Conservation (phyloP, 2,329 filamentous ascomycete species). For the Exophiala mesophila region DNA sequence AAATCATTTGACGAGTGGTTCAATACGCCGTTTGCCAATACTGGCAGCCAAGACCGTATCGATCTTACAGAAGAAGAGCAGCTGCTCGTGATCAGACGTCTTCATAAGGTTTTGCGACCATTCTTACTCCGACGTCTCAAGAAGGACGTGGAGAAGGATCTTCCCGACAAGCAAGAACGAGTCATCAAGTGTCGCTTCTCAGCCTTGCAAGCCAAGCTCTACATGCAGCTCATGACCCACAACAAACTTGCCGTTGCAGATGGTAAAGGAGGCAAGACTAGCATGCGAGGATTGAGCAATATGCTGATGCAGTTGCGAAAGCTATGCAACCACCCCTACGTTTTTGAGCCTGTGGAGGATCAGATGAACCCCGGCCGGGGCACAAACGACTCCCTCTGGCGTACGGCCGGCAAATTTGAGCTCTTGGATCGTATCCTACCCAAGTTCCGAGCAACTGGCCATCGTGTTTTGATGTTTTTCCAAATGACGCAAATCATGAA, state of each 20-base stretch:
- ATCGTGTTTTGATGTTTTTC: slow-evolving; percentile 99
- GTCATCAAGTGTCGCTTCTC: slow-evolving; percentile 99
- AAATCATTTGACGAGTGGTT: slow-evolving; percentile 99
- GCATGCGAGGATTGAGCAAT: slow-evolving; percentile 91
- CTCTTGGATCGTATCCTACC: slow-evolving; percentile 85
- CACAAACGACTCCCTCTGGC: slow-evolving; percentile 92
- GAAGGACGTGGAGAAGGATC: slow-evolving; percentile 98
- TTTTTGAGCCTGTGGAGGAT: slow-evolving; percentile 96
- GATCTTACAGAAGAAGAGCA: slow-evolving; percentile 99
- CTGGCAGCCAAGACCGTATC: slow-evolving; percentile 97
- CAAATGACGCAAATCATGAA: slow-evolving; percentile 99
- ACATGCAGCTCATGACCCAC: slow-evolving; percentile 95
- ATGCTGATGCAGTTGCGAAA: slow-evolving; percentile 99
- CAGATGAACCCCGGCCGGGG: slow-evolving; percentile 88
- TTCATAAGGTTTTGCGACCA: slow-evolving; percentile 94
- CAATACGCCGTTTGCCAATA: slow-evolving; percentile 98
- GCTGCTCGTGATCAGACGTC: slow-evolving; percentile 91
- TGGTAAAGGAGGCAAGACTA: slow-evolving; percentile 90
- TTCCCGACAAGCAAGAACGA: slow-evolving; percentile 98
- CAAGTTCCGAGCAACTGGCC: slow-evolving; percentile 84
- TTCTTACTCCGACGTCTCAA: slow-evolving; percentile 98
- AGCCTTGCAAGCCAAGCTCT: slow-evolving; percentile 83
- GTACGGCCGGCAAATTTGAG: slow-evolving; percentile 95
- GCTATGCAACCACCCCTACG: slow-evolving; percentile 97
- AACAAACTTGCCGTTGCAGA: slow-evolving; percentile 93